Base-by-base conservation (phyloP, 192 early-diverging fungal genomes). In the Entomortierella parvispora region DNA sequence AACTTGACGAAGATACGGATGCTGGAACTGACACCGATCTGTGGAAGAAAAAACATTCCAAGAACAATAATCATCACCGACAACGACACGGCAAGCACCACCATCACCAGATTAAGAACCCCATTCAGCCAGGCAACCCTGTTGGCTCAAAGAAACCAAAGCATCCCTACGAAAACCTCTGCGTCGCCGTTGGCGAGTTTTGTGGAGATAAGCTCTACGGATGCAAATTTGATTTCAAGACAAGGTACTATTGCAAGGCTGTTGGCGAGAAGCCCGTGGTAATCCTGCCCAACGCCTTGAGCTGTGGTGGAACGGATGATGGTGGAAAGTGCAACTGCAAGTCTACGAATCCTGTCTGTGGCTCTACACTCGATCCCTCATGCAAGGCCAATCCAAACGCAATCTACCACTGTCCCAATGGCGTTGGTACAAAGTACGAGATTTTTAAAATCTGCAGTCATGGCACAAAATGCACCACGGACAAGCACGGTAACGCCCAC, bases 121-220 rank as follows among this genome's bases (percentile, higher is more conserved):
- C 17, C 17, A n/a, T 15, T 37, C 22, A 44, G 5, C 40, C 23
- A 15, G 23, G 17, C 42, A 20, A 20, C 3, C 0, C 1, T 15
- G 37, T 25, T 18, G 17, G 4, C 25, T 40, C 18, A 6, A 49
- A 32, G 4, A 58, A 43, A 22, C 2, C 40, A 20, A 46, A 46
- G 26, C 60, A 62, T n/a, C 60, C 47, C 9, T 49, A 37, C 46
- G 22, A 62, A 18, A n/a, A 62, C 31, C 60, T 33, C 18, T 62
- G 60, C 12, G 60, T 62, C 22, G 60, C 60, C 20, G 31, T 50
- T 6, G 60, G 60, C 20, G 45, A 48, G 18, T 62, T 62, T 32
- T 62, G 45, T 20, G 60, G 60, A 4, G 3, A 33, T 43, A 31
- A 62, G 9, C 60, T 62, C 32, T 62, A 50, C n/a, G 47, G 47